A percentile compares a stretch with the other conserved stretches of the same genome.
These are phyloP conservation scores for Fraxinus dipetala DNA, from an alignment of 305 asterid species.

Conservation along the genomic window DNA sequence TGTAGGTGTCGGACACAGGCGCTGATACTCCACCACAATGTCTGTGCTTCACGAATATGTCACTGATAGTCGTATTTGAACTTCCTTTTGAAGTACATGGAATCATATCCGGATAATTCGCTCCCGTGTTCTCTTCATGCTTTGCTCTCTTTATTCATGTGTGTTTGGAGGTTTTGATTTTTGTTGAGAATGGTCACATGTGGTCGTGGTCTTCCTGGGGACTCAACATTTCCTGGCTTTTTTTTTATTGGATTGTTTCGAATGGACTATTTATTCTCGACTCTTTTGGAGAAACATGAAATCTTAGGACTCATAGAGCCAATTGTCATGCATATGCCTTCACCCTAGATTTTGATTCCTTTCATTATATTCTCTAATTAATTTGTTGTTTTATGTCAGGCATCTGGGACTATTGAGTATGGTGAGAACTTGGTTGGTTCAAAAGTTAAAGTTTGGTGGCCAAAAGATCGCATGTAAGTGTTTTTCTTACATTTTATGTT, in stretches of 20 bases:
- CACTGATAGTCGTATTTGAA: neutral
- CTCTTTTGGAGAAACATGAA: neutral
- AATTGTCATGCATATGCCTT: constrained; percentile 18
- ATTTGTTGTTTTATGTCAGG: constrained; percentile 44
- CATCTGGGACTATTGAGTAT: constrained; percentile 36
- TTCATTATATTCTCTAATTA: constrained; percentile 4
- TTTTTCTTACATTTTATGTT: constrained; percentile 15
- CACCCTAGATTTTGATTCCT: neutral
- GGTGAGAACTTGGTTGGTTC: constrained; percentile 69
- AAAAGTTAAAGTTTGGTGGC: constrained; percentile 92
- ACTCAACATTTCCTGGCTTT: neutral
- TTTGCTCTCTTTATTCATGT: neutral
- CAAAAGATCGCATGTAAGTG: constrained; percentile 67
- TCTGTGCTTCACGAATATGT: neutral
- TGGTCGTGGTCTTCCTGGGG: neutral
- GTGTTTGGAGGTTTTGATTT: neutral
- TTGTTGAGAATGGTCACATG: neutral
- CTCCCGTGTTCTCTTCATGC: neutral
- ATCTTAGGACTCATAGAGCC: neutral
- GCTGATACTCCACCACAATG: neutral
- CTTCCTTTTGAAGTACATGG: neutral
- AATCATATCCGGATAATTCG: neutral
- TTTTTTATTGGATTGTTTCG: neutral
- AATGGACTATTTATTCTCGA: constrained; percentile 7
- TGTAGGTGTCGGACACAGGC: neutral